phyloP scores from a whole-genome alignment of 257 asterid species.

The Solanum acaule region DNA sequence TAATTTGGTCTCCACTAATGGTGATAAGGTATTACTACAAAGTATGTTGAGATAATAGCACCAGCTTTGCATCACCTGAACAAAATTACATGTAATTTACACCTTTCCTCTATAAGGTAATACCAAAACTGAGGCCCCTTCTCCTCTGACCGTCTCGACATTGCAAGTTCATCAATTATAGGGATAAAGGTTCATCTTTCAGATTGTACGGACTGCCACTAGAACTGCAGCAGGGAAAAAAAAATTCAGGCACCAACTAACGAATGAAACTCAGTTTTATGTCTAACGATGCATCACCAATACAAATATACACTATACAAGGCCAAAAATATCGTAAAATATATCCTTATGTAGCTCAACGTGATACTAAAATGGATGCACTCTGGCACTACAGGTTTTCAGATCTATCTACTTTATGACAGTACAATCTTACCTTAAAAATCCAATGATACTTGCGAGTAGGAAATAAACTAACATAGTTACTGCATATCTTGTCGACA shows the following conservation, averaged over 20 bases:
- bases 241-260: background rate
- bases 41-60: background rate
- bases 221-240: slow-evolving; percentile 40
- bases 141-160: background rate
- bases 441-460: background rate
- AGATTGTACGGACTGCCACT: slow-evolving; percentile 28
- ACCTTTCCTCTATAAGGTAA: background rate
- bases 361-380: background rate
- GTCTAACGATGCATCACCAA: background rate
- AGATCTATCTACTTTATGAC: background rate
- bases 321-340: background rate
- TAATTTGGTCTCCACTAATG: slow-evolving; percentile 10
- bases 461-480: background rate
- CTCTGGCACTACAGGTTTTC: background rate
- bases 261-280: background rate
- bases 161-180: background rate
- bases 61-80: background rate
- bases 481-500: background rate
- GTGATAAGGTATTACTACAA: background rate
- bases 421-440: background rate
- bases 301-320: background rate
- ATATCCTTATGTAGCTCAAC: background rate
- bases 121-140: background rate
- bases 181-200: background rate
- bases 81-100: background rate